Evolutionary conservation across 192 early-diverging fungal genomes (phyloP), one percentile per base, ranked within the genome.

Genomic region (Gorgonomyces haynaldii): DNA sequence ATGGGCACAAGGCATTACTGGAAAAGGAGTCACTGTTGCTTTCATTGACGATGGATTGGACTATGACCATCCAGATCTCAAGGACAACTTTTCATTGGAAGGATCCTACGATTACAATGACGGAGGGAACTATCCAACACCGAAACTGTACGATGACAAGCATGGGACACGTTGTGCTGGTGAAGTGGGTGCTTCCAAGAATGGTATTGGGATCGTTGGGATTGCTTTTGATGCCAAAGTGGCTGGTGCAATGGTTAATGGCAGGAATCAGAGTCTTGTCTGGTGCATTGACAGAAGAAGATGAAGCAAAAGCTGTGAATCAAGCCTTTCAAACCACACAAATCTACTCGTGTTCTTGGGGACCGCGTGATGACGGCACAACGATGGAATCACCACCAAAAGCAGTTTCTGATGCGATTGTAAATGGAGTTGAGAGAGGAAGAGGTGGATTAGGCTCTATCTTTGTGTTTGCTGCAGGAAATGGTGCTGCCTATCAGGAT

Each of bases 151-250:
- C 12, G 84, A 89, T 26, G 96, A 98, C 57, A 74, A 74, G 36
- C 96, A 98, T 58, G 96, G 96, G 32, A 98, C 96, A 7, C 69
- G 96, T 29, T 98, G 93, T 61, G 96, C 96, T 4, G 96, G 96
- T 12, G 88, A 95, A 70, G 89, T 98, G 10, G 96, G 92, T 0
- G 90, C 96, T 1, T 67, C 66, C n/a, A 72, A 70, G 44, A 98
- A 98, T 64, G 62, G 86, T 52, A 78, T 93, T 3, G 96, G 96
- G 56, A 91, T 91, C 19, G 79, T 96, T 0, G 96, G 96, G 13
- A 77, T 96, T 2, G 96, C 96, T 0, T 96, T 79, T 42, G 68
- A 84, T 43, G 82, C 91, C 9, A 76, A 81, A 47, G 84, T 98
- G 0, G 72, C 90, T 0, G 91, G 88, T 82, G 57, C 38, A 70